phyloP scores from a whole-genome alignment of 2,329 filamentous ascomycete genomes.

The Podosphaera leucotricha region DNA sequence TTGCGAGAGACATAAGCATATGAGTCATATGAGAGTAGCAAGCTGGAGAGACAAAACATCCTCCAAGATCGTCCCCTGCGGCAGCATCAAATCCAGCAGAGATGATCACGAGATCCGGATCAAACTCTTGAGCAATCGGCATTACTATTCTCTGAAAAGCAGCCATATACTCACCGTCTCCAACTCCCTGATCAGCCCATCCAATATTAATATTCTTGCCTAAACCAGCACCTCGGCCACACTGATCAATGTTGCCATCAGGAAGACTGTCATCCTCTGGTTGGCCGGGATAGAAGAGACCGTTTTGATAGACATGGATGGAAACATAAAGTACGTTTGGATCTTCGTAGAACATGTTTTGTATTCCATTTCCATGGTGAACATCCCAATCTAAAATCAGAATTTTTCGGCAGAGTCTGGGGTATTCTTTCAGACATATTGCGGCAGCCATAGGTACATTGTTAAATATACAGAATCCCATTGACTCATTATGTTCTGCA shows the following conservation, averaged over 20 bases:
- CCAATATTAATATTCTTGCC: conserved; percentile 44
- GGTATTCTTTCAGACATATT: conserved; percentile 63
- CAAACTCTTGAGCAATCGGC: conserved; percentile 83
- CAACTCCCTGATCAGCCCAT: conserved; percentile 56
- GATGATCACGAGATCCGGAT: conserved; percentile 84
- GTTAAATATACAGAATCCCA: conserved; percentile 96
- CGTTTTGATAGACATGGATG: conserved; percentile 67
- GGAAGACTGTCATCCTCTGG: conserved; percentile 36
- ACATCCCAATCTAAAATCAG: conserved; percentile 85
- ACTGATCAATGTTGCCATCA: conserved; percentile 36
- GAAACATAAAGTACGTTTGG: conserved; percentile 93
- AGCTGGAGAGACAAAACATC: conserved; percentile 71
- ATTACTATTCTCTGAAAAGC: conserved; percentile 92
- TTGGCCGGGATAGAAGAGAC: conserved; percentile 60
- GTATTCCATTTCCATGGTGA: conserved; percentile 70
- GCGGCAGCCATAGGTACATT: conserved; percentile 87
- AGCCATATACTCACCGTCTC: conserved; percentile 87
- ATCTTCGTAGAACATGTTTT: conserved; percentile 88
- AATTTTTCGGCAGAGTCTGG: conserved; percentile 62
- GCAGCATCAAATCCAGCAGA: conserved; percentile 93
- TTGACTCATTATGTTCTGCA: conserved; percentile 62
- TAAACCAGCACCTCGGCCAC: conserved; percentile 28
- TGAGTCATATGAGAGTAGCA: conserved; percentile 98
- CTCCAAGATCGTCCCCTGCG: conserved; percentile 75
- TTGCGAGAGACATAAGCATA: conserved; percentile 89